These are phyloP conservation scores for Oropetium thomaeum DNA, from an alignment of 176 grass and related monocot genomes.

Conservation along the genomic window DNA sequence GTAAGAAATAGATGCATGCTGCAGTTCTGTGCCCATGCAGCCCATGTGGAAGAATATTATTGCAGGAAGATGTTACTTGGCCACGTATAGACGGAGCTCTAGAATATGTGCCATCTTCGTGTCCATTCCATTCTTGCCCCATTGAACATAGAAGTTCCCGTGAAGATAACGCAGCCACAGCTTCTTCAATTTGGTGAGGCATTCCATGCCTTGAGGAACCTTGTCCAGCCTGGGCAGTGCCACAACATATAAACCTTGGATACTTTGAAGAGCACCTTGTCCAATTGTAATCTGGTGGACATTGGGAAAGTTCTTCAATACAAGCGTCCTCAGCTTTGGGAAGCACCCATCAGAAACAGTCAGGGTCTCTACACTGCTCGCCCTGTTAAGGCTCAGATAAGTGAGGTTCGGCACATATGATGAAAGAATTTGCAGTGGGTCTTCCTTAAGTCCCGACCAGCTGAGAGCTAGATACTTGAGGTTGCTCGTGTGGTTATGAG, in stretches of 20 bases:
- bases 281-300: conserved; percentile 21
- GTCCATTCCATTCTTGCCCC: not conserved
- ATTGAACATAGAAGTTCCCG: not conserved
- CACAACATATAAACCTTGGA: conserved; percentile 17
- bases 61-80: not conserved
- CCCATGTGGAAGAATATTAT: not conserved
- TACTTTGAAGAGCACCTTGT: not conserved
- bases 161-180: not conserved
- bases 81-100: not conserved
- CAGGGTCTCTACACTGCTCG: conserved; percentile 12
- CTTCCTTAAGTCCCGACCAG: not conserved
- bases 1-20: too few relatives aligned
- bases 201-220: conserved; percentile 19
- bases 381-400: conserved; percentile 17
- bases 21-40: too few relatives aligned
- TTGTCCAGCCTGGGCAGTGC: not conserved
- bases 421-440: conserved; percentile 19
- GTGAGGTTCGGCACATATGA: conserved; percentile 11
- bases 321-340: conserved; percentile 6
- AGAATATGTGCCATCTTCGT: not conserved
- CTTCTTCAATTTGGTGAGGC: conserved; percentile 1
- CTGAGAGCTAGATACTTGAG: conserved; percentile 22
- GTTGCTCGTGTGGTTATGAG: not conserved
- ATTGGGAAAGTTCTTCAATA: not conserved
- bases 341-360: conserved; percentile 17